phyloP scores from a whole-genome alignment of 257 asterid species.

The Osmanthus fragrans region DNA sequence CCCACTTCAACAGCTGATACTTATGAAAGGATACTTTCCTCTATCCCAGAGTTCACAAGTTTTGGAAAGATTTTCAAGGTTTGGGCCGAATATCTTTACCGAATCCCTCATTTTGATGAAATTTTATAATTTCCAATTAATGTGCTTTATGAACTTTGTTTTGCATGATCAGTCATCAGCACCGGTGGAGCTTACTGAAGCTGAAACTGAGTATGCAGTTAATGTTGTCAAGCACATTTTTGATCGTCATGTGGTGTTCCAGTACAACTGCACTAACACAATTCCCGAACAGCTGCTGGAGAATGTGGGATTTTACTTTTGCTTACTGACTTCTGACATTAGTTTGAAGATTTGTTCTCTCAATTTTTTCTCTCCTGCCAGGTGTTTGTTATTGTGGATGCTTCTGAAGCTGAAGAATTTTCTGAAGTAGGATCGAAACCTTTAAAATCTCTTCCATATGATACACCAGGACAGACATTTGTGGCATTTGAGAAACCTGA shows the following conservation, averaged over 20 bases:
- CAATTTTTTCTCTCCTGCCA: conserved; percentile 33
- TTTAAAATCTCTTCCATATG: conserved; percentile 80
- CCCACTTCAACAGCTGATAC: conserved; percentile 77
- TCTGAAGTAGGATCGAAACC: conserved; percentile 85
- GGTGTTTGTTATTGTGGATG: conserved; percentile 94
- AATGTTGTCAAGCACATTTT: conserved; percentile 95
- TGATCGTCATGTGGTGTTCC: conserved; percentile 85
- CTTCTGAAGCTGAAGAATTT: conserved; percentile 96
- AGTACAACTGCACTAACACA: conserved; percentile 96
- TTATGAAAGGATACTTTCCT: conserved; percentile 72
- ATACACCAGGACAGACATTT: conserved; percentile 86
- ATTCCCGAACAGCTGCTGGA: conserved; percentile 92
- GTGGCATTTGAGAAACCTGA: conserved; percentile 97
- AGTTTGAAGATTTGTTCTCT: conserved; percentile 6
- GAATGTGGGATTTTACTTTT: conserved; percentile 48
- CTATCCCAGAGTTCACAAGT: conserved; percentile 80
- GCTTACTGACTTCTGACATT: conserved; percentile 1
- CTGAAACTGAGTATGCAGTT: conserved; percentile 98
- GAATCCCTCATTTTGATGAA: not conserved
- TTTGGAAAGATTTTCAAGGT: conserved; percentile 99
- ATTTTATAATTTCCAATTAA: conserved; percentile 26
- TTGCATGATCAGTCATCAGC: conserved; percentile 71
- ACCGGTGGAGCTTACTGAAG: conserved; percentile 99
- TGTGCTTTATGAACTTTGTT: conserved; percentile 21
- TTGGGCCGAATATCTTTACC: conserved; percentile 16